phyloP scores from a whole-genome alignment of 169 alveolate species.

The Perkinsus marinus region DNA sequence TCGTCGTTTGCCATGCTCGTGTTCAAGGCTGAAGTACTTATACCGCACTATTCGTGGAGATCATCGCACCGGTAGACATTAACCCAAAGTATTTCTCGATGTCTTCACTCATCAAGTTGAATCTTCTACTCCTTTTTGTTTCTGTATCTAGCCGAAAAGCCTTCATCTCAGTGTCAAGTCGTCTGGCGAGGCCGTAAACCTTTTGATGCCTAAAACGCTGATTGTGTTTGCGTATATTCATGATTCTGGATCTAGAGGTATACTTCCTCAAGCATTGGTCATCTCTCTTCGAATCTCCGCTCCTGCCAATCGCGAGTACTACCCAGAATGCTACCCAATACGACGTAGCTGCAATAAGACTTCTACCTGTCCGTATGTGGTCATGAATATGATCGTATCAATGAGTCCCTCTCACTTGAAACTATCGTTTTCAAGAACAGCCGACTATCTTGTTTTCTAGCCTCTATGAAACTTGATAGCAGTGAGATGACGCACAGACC shows the following conservation, averaged over 20 bases:
- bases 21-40: not conserved
- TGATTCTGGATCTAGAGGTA: too few relatives aligned
- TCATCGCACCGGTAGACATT: not conserved
- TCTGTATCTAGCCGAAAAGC: not conserved
- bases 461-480: not conserved
- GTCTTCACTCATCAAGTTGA: not conserved
- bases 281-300: not conserved
- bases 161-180: not conserved
- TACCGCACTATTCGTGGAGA: not conserved
- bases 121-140: not conserved
- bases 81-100: not conserved
- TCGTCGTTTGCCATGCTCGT: not conserved
- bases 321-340: not conserved
- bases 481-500: not conserved
- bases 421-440: not conserved
- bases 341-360: not conserved
- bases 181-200: not conserved
- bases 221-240: too few relatives aligned
- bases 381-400: not conserved
- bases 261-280: not conserved
- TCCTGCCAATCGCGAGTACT: not conserved
- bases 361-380: not conserved
- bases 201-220: not conserved
- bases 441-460: not conserved
- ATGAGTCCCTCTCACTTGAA: not conserved